A percentile compares a stretch with the other conserved stretches of the same genome.
These are phyloP conservation scores for Kernera saxatilis DNA, from an alignment of 345 rosid genomes.

Conservation along the genomic window DNA sequence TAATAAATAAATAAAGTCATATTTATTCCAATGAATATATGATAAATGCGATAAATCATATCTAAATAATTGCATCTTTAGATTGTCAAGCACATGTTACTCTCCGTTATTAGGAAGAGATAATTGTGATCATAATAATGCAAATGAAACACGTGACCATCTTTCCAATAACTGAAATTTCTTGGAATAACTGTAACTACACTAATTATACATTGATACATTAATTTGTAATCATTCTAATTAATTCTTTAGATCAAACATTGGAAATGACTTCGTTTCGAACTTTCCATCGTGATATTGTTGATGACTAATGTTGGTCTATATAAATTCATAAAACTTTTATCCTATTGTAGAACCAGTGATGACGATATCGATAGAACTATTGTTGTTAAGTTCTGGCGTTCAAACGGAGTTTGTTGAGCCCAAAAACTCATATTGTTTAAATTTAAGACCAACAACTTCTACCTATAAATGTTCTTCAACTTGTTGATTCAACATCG, in stretches of 20 bases:
- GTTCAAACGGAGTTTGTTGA: neutral
- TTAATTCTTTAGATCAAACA: neutral
- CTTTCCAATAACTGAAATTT: conserved; percentile 5
- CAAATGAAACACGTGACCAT: conserved; percentile 22
- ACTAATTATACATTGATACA: neutral
- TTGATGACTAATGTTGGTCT: neutral
- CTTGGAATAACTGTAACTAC: neutral
- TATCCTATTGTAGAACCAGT: neutral
- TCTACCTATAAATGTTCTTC: neutral
- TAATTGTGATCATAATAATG: conserved; percentile 19
- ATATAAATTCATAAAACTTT: neutral
- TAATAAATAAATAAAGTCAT: neutral
- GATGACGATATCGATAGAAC: neutral
- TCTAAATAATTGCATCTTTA: conserved; percentile 17
- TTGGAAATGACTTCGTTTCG: neutral
- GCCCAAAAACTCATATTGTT: neutral
- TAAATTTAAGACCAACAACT: neutral
- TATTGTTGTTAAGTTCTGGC: neutral
- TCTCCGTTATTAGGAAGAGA: conserved; percentile 26
- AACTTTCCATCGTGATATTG: neutral
- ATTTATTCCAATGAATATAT: neutral
- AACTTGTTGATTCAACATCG: neutral
- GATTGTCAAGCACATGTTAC: conserved; percentile 32
- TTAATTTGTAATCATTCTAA: neutral
- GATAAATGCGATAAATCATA: neutral